phyloP scores from a whole-genome alignment of 768 basidiomycete species.

The Pleurotus tuber-regium region DNA sequence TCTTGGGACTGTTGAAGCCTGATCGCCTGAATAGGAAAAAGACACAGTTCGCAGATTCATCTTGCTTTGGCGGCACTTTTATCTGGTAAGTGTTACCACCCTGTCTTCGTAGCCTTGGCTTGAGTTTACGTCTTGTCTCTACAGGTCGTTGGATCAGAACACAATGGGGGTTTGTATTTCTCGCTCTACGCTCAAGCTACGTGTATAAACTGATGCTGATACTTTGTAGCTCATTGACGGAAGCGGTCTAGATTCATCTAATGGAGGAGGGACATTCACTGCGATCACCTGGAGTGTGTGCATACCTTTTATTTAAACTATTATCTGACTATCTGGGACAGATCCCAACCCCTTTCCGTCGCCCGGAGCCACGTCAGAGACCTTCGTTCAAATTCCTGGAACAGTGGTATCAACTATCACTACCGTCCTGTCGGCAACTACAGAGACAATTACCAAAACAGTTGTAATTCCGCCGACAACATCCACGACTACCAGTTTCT shows the following conservation, averaged over 20 bases:
- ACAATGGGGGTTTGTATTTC: background rate
- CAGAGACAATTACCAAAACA: too few species aligned
- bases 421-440: too few species aligned
- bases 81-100: conserved; percentile 12
- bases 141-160: background rate
- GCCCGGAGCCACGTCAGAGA: too few species aligned
- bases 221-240: background rate
- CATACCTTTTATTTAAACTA: too few species aligned
- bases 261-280: background rate
- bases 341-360: too few species aligned
- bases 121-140: background rate
- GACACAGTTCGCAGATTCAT: conserved; percentile 12
- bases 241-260: background rate
- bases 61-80: conserved; percentile 18
- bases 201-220: background rate
- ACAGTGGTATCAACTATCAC: too few species aligned
- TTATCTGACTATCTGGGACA: too few species aligned
- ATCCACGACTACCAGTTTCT: too few species aligned
- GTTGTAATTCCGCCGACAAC: too few species aligned
- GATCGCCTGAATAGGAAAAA: conserved; percentile 8
- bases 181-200: background rate
- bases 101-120: background rate
- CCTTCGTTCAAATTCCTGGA: too few species aligned
- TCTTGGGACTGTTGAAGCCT: too few species aligned
- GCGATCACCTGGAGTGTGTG: background rate